Base-by-base conservation (phyloP, 306 rosid genomes). In the Cercis canadensis region DNA sequence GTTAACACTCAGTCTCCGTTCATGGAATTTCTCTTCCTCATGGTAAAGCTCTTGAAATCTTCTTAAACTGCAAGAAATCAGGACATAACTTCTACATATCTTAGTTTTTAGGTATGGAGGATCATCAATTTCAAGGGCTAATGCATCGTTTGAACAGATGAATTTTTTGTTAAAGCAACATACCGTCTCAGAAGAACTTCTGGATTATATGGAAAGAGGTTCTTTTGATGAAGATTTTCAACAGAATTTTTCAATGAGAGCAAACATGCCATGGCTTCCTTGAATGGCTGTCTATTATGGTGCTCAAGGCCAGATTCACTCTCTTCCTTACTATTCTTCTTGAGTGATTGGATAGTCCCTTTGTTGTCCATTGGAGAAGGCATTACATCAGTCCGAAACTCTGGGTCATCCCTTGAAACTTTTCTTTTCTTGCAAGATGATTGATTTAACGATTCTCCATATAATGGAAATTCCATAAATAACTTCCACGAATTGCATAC, bases 191-290 rank as follows among this genome's bases (percentile, higher is more conserved):
- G 58, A 78, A 91, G 95, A 47, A 74, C 92, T 47, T 73, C 72
- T 8, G 92, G 95, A 68, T 91, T 85, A 87, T 91, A 91, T 13
- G 97, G 95, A 82, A 93, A 93, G 65, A 93, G 72, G 76, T 84
- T 76, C 84, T 93, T 91, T 51, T 66, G 82, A 70, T 90, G 85
- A 75, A 90, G 98, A 84, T 82, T 85, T 63, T 82, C 88, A 59
- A 93, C 82, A 39, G 98, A 93, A 82, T 32, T 78, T 74, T 76
- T 85, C 72, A 93, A 79, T 29, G 87, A 81, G 69, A 85, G 80
- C 73, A 93, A 82, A 77, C 98, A 93, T 62, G 77, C 79, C 71
- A 76, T 69, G 67, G 90, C 97, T 77, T 88, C 73, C 63, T 65
- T 73, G 62, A 77, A 81, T 57, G 86, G 75, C 60, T 56, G 61